These are phyloP conservation scores for Citrus sp. DNA, from an alignment of 345 rosid species.

Conservation along the genomic window DNA sequence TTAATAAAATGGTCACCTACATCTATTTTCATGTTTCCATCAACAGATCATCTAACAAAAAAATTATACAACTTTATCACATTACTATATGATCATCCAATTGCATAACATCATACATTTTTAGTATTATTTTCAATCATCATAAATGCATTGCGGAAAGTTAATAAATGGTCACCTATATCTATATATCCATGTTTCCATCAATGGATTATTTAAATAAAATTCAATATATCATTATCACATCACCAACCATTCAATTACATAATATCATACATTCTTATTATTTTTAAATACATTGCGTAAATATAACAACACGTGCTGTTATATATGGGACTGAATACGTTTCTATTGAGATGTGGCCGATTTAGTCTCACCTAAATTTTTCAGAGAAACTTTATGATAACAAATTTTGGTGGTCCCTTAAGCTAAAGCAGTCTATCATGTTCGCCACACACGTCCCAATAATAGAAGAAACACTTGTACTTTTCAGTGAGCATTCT, in stretches of 20 bases:
- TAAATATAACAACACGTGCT: neutral
- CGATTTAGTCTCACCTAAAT: neutral
- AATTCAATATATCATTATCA: neutral
- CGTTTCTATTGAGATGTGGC: neutral
- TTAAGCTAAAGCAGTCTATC: neutral
- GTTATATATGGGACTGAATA: neutral
- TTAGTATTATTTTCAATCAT: no score
- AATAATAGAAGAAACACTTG: conserved; percentile 6
- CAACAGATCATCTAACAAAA: no score
- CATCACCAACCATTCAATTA: neutral
- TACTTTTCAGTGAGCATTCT: neutral
- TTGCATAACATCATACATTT: no score
- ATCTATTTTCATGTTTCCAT: no score
- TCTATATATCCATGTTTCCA: neutral
- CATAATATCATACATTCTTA: neutral
- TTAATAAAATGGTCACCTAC: neutral
- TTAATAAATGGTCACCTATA: no score
- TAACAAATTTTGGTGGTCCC: conserved; percentile 15
- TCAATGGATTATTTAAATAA: neutral
- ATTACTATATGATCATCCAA: no score
- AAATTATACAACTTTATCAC: no score
- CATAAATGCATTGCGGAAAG: no score
- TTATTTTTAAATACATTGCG: neutral
- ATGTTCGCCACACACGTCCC: conserved; percentile 27
- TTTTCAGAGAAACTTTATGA: neutral